These are phyloP conservation scores for Blastobotrys aristatus DNA, from an alignment of 1,139 yeast species.

Conservation along the genomic window DNA sequence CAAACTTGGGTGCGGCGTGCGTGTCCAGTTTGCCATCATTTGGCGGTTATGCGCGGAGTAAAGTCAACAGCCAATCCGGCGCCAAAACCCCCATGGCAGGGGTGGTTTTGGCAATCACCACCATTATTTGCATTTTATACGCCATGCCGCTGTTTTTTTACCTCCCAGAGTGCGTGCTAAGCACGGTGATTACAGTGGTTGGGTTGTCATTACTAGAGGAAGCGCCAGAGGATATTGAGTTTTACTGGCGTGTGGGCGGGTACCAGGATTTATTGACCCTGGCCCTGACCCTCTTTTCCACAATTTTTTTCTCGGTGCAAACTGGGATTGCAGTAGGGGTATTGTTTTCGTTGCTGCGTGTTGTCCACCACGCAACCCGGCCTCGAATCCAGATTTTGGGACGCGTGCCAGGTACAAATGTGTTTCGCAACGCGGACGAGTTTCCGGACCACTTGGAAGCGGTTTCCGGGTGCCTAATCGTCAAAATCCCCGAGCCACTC, in stretches of 20 bases:
- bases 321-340: slow-evolving; percentile 87
- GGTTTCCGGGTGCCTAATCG: slow-evolving; percentile 78
- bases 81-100: slow-evolving; percentile 86
- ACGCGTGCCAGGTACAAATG: slow-evolving; percentile 69
- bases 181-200: slow-evolving; percentile 75
- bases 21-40: slow-evolving; percentile 87
- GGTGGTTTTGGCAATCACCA: slow-evolving; percentile 67
- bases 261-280: slow-evolving; percentile 74
- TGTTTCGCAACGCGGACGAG: slow-evolving; percentile 71
- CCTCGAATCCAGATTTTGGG: slow-evolving; percentile 90
- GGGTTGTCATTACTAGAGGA: slow-evolving; percentile 80
- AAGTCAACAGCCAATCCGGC: slow-evolving; percentile 78
- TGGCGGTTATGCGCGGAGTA: slow-evolving; percentile 95
- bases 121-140: slow-evolving; percentile 59
- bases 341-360: slow-evolving; percentile 70
- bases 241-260: slow-evolving; percentile 71
- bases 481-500: slow-evolving; percentile 87
- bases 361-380: slow-evolving; percentile 76
- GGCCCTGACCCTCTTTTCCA: slow-evolving; percentile 62
- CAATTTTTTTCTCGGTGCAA: slow-evolving; percentile 80
- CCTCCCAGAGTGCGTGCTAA: slow-evolving; percentile 75
- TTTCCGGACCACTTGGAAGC: slow-evolving; percentile 47
- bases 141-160: slow-evolving; percentile 62
- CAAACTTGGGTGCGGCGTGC: slow-evolving; percentile 60
- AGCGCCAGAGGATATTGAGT: slow-evolving; percentile 72